phyloP scores from a whole-genome alignment of 768 basidiomycete genomes.

The Leucocoprinus leucothites region DNA sequence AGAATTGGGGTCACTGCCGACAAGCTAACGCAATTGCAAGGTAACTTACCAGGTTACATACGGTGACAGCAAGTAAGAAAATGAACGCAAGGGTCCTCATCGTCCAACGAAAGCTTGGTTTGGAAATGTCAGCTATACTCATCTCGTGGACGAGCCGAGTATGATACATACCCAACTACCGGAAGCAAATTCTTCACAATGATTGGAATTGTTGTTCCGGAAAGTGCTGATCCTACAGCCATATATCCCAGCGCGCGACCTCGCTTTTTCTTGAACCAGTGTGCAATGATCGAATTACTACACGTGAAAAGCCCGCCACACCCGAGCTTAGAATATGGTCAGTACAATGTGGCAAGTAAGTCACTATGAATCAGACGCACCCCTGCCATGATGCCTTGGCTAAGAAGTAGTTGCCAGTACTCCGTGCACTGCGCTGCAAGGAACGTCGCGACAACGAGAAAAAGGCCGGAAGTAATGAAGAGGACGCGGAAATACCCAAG shows the following conservation, averaged over 20 bases:
- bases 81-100: constrained; percentile 69
- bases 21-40: no score
- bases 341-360: not conserved
- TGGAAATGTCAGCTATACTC: not conserved
- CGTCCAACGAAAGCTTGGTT: constrained; percentile 80
- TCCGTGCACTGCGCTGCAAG: constrained; percentile 53
- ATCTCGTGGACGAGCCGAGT: not conserved
- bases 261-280: constrained; percentile 69
- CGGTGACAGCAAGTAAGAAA: constrained; percentile 20
- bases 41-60: not conserved
- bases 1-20: no score
- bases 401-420: constrained; percentile 68
- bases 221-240: constrained; percentile 64
- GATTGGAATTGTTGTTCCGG: constrained; percentile 69
- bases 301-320: constrained; percentile 63
- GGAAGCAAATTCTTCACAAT: constrained; percentile 41
- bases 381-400: constrained; percentile 55
- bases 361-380: constrained; percentile 26
- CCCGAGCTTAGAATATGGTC: constrained; percentile 27
- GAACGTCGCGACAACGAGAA: constrained; percentile 47
- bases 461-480: constrained; percentile 21
- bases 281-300: constrained; percentile 54
- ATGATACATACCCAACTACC: constrained; percentile 19
- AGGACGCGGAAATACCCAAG: constrained; percentile 60
- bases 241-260: constrained; percentile 60